Percentiles rank a stretch among this genome's conserved stretches.
Evolutionary conservation across 192 early-diverging fungal genomes (phyloP).

Genomic region (Entomortierella parvispora): DNA sequence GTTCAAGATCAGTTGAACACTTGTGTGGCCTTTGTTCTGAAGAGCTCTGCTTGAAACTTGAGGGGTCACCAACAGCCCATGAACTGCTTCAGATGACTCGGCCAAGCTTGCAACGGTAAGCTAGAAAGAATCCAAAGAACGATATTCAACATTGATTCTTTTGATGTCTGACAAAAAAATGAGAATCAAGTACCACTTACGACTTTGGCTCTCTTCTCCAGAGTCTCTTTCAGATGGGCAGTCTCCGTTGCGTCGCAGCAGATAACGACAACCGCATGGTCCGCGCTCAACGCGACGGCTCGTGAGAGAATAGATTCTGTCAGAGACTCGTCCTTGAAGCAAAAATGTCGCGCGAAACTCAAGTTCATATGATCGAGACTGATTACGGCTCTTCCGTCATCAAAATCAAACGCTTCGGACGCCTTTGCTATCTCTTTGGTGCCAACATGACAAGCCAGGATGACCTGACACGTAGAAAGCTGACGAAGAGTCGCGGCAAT

Average conservation of each 20-base stretch:
- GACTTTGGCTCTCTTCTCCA: conserved; percentile 6
- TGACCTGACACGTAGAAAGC: conserved; percentile 14
- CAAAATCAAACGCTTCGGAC: conserved; percentile 6
- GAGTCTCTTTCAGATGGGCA: background rate
- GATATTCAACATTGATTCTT: background rate
- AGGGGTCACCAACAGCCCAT: conserved; percentile 22
- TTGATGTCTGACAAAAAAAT: background rate
- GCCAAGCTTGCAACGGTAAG: conserved; percentile 4
- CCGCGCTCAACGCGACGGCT: conserved; percentile 18
- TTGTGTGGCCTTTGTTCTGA: background rate
- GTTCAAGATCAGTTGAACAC: conserved; percentile 25
- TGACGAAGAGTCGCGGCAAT: conserved; percentile 4
- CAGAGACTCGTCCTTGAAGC: background rate
- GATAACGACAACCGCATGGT: conserved; percentile 15
- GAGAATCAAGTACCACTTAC: conserved; percentile 2
- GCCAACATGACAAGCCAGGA: conserved; percentile 16
- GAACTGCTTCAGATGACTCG: background rate
- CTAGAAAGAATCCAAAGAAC: background rate
- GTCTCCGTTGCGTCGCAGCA: conserved; percentile 16
- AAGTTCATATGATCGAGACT: conserved; percentile 27
- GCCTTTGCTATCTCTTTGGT: conserved; percentile 23
- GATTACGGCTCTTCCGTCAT: background rate
- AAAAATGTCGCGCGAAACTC: conserved; percentile 3
- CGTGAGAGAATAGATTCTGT: background rate
- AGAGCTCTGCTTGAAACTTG: background rate